Percentiles rank a stretch among this genome's conserved stretches.
phyloP scores from a whole-genome alignment of 768 basidiomycete genomes.

The Podaxis sp. region DNA sequence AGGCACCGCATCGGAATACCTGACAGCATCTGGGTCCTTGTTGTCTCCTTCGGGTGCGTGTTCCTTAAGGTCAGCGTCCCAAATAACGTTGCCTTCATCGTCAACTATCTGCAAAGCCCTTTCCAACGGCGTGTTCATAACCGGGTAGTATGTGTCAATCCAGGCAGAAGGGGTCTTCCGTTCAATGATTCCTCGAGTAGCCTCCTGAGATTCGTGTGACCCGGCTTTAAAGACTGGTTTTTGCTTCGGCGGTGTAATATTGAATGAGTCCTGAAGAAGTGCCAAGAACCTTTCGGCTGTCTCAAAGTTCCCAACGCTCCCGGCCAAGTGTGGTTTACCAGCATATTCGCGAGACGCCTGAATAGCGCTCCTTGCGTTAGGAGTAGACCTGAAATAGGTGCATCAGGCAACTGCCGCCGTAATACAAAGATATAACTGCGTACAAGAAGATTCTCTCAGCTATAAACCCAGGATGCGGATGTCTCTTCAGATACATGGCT shows the following conservation, averaged over 20 bases:
- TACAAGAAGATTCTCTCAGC: slow-evolving; percentile 9
- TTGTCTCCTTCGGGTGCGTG: slow-evolving; percentile 46
- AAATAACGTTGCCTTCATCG: not conserved
- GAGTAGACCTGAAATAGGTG: not conserved
- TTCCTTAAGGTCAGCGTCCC: slow-evolving; percentile 61
- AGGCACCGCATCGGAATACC: slow-evolving; percentile 65
- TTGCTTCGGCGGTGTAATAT: slow-evolving; percentile 40
- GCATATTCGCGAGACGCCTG: slow-evolving; percentile 58
- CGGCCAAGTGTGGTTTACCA: slow-evolving; percentile 71
- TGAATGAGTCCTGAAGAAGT: slow-evolving; percentile 67
- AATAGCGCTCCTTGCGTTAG: slow-evolving; percentile 42
- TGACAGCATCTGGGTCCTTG: slow-evolving; percentile 71
- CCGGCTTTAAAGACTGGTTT: slow-evolving; percentile 74
- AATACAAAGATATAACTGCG: not conserved
- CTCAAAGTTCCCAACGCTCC: slow-evolving; percentile 55
- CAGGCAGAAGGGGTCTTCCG: slow-evolving; percentile 60
- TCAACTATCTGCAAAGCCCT: slow-evolving; percentile 43
- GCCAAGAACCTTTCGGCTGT: slow-evolving; percentile 68
- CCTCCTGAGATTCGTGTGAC: slow-evolving; percentile 59
- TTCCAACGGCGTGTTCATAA: slow-evolving; percentile 77
- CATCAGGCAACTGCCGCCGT: not conserved
- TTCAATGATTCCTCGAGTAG: slow-evolving; percentile 57
- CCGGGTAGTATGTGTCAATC: slow-evolving; percentile 88
- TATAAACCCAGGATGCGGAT: not conserved
- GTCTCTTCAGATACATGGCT: not conserved